Evolutionary conservation across 495 filamentous ascomycete species (phyloP).

Genomic region (Penicillium soppii): DNA sequence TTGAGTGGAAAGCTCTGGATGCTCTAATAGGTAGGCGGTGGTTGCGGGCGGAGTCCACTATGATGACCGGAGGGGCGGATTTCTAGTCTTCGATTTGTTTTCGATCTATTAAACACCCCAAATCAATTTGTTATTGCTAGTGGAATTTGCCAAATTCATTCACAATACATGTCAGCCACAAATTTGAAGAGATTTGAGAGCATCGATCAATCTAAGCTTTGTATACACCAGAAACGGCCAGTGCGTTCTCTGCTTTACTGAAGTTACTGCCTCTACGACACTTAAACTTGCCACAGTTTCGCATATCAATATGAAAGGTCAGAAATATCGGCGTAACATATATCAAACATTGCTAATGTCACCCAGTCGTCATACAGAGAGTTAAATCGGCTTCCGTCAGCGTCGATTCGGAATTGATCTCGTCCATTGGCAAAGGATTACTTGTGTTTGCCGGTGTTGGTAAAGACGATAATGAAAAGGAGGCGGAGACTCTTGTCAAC

Average conservation of each 20-base stretch:
- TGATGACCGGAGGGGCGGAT: constrained; percentile 1
- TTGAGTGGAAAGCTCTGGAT: constrained; percentile 28
- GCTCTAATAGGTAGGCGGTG: constrained; percentile 32
- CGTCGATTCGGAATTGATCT: constrained; percentile 87
- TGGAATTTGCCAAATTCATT: no score
- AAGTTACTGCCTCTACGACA: no score
- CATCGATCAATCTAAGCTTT: not conserved
- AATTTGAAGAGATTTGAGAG: no score
- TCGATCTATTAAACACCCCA: no score
- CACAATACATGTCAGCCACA: no score
- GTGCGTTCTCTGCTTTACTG: not conserved
- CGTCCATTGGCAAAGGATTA: constrained; percentile 84
- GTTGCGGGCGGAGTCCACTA: constrained; percentile 12
- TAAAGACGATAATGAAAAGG: constrained; percentile 85
- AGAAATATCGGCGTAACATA: not conserved
- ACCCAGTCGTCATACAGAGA: constrained; percentile 83
- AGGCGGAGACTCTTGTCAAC: constrained; percentile 76
- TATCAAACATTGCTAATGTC: constrained; percentile 2
- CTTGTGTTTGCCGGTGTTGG: constrained; percentile 90
- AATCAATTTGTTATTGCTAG: no score
- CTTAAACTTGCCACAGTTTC: no score
- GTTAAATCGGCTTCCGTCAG: constrained; percentile 98
- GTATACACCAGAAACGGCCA: not conserved
- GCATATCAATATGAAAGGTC: constrained; percentile 55
- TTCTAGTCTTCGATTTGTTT: not conserved